Conservation (phyloP, 345 rosid species). For the Camelina neglecta region DNA sequence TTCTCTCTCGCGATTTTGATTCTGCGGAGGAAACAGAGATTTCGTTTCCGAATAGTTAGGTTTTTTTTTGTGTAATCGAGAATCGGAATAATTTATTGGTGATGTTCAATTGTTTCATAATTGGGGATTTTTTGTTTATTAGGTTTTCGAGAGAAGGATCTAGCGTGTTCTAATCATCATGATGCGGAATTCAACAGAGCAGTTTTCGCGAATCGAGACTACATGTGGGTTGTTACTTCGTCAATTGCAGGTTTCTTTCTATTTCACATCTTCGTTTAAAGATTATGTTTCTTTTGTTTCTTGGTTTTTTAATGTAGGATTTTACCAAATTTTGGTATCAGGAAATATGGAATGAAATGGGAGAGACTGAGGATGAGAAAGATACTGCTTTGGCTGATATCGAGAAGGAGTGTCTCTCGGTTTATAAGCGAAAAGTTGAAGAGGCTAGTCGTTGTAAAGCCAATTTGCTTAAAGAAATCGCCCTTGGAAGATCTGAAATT, state of each 20-base stretch:
- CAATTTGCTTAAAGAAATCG: conserved; percentile 51
- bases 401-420: conserved; percentile 59
- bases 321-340: conserved; percentile 21
- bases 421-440: conserved; percentile 56
- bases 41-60: background rate
- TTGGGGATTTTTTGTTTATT: background rate
- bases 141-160: conserved; percentile 16
- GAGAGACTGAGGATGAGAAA: conserved; percentile 56
- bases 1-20: background rate
- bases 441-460: conserved; percentile 55
- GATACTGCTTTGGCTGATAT: conserved; percentile 57
- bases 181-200: conserved; percentile 44
- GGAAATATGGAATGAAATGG: conserved; percentile 73
- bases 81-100: background rate
- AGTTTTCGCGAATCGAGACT: conserved; percentile 48
- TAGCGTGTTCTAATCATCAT: conserved; percentile 29
- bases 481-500: conserved; percentile 56
- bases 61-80: background rate
- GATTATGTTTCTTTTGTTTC: background rate
- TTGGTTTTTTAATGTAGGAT: background rate
- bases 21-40: background rate
- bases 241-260: conserved; percentile 55
- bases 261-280: background rate
- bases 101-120: background rate
- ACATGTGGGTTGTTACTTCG: conserved; percentile 60